These are phyloP conservation scores for Naganishia onofrii DNA, from an alignment of 768 basidiomycete species.

Conservation along the genomic window DNA sequence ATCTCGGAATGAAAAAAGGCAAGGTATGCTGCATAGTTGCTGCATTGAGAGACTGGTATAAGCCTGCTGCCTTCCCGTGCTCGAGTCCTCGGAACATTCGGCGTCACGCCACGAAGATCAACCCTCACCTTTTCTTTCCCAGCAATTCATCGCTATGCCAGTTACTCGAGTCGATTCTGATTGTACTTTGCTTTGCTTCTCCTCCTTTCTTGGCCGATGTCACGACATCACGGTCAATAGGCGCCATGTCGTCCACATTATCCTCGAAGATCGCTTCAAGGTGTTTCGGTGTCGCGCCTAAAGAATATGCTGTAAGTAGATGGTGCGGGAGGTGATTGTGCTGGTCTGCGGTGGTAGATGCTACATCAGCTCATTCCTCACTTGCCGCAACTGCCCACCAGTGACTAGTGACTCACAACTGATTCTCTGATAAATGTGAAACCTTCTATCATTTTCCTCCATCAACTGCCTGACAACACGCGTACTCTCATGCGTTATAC, in stretches of 20 bases:
- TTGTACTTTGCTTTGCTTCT: slow-evolving; percentile 27
- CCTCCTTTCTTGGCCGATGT: slow-evolving; percentile 19
- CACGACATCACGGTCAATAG: slow-evolving; percentile 29
- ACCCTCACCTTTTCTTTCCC: slow-evolving; percentile 36
- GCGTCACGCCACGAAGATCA: not conserved
- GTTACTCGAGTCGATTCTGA: slow-evolving; percentile 34
- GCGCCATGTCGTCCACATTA: slow-evolving; percentile 32
- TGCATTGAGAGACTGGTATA: not conserved
- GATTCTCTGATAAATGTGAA: slow-evolving; percentile 37
- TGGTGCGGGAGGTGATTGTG: slow-evolving; percentile 46
- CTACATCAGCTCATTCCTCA: too few relatives aligned
- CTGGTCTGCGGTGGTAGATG: slow-evolving; percentile 29
- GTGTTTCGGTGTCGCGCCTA: slow-evolving; percentile 37
- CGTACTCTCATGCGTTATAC: slow-evolving; percentile 36
- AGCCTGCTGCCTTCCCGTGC: not conserved
- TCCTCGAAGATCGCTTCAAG: slow-evolving; percentile 36
- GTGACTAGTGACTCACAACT: slow-evolving; percentile 33
- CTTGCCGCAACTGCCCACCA: not conserved
- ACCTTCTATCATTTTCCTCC: slow-evolving; percentile 40
- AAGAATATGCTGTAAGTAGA: slow-evolving; percentile 39
- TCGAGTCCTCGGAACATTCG: too few relatives aligned
- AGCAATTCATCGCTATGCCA: slow-evolving; percentile 38
- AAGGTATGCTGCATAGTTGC: slow-evolving; percentile 39
- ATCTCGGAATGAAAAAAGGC: slow-evolving; percentile 42
- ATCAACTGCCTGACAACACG: slow-evolving; percentile 31